These are phyloP conservation scores for Rhodamnia argentea DNA, from an alignment of 345 rosid genomes.

Conservation along the genomic window DNA sequence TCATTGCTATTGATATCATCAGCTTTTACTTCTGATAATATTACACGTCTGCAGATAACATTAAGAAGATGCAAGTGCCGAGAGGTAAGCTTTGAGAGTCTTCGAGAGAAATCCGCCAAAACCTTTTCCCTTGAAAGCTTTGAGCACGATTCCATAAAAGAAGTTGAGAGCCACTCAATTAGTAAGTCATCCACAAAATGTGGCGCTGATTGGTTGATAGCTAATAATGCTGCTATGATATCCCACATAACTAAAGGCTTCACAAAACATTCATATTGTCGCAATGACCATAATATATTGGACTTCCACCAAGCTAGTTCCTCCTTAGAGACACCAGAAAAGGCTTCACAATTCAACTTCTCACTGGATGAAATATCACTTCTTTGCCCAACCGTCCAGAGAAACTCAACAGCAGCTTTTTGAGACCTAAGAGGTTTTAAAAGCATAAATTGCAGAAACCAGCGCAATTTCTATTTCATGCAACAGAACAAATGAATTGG, in stretches of 20 bases:
- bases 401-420: constrained; percentile 79
- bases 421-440: constrained; percentile 38
- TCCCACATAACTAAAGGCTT: constrained; percentile 84
- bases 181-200: constrained; percentile 42
- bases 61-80: constrained; percentile 75
- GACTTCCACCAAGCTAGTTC: constrained; percentile 59
- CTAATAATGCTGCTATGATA: constrained; percentile 52
- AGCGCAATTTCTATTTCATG: background rate
- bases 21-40: constrained; percentile 42
- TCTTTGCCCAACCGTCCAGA: constrained; percentile 87
- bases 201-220: constrained; percentile 55
- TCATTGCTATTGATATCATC: constrained; percentile 44
- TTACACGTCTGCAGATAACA: constrained; percentile 51
- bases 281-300: constrained; percentile 61
- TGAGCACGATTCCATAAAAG: constrained; percentile 26
- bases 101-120: constrained; percentile 23
- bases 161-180: constrained; percentile 56
- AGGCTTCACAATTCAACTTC: constrained; percentile 22
- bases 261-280: constrained; percentile 28
- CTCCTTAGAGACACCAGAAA: constrained; percentile 32
- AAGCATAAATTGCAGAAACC: background rate
- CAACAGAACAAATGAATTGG: background rate
- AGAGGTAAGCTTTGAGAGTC: constrained; percentile 36
- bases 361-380: constrained; percentile 16
- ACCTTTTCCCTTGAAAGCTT: constrained; percentile 30